Evolutionary conservation across 768 basidiomycete species (phyloP), one percentile per base, ranked within the genome.

Genomic region (Lentinula edodes): DNA sequence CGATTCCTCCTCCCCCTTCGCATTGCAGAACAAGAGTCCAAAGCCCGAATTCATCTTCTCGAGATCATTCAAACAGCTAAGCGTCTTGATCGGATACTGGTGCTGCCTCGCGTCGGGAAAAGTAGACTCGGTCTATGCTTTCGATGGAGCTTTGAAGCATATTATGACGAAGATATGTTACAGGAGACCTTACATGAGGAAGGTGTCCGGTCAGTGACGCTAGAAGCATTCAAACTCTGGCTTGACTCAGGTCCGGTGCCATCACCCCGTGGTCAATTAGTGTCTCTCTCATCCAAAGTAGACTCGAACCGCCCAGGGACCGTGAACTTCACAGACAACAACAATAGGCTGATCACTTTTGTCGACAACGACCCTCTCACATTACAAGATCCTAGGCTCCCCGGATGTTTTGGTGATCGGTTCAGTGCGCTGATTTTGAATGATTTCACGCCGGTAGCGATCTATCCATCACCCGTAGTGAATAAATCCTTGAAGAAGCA

Each of bases 21-120:
- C 4, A 72, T 86, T 32, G 74, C 75, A 16, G 86, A 86, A 70
- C 84, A 84, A 63, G 84, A 86, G 65, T 83, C 83, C 35, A 84
- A 83, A 63, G 82, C 83, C 0, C 77, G 82, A 18, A 67, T 78
- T 7, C 86, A 87, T 69, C 69, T 88, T n/a, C 66, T 73, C 34
- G 82, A 87, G 64, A 71, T 87, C 61, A 65, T 76, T 0, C 70
- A 72, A 3, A 79, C 87, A n/a, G 81, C 85, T 0, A 68, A 69
- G 54, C 68, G 65, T 6, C 76, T 86, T 34, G 78, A 82, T 64
- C 78, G 85, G 5, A 87, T 80, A 3, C 74, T 87, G 39, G 83
- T 88, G 32, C 75, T 88, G 5, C 86, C 86, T 2, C 83, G 84
- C 61, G 84, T 86, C 4, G 81, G 81, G 6, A 80, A 81, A 61